Evolutionary conservation across 345 rosid species (phyloP).

Genomic region (Populus simonii): DNA sequence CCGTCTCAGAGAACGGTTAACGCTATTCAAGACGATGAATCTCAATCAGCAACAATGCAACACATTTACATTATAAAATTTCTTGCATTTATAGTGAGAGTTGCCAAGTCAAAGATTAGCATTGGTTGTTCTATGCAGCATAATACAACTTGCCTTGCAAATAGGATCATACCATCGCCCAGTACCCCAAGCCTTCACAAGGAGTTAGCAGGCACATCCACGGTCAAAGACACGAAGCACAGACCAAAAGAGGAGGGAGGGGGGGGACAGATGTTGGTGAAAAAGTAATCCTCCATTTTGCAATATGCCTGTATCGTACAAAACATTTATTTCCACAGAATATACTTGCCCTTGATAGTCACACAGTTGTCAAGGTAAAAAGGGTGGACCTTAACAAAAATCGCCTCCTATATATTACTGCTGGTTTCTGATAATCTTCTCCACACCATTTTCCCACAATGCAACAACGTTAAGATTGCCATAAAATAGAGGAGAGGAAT

Average conservation of each 20-base stretch:
- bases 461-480: constrained; percentile 57
- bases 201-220: neutral
- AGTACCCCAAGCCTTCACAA: neutral
- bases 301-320: neutral
- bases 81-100: neutral
- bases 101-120: neutral
- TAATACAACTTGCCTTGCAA: neutral
- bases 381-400: neutral
- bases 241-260: neutral
- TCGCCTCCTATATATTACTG: constrained; percentile 1
- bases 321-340: neutral
- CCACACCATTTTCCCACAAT: constrained; percentile 78
- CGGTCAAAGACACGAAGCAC: neutral
- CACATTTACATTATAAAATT: neutral
- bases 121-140: neutral
- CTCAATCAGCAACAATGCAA: neutral
- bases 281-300: neutral
- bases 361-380: neutral
- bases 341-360: neutral
- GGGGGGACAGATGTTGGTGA: neutral
- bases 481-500: constrained; percentile 76
- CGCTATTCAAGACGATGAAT: no score
- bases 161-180: neutral
- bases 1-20: no score
- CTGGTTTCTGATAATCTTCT: constrained; percentile 61